Conservation (phyloP, 2,329 filamentous ascomycete genomes). For the Neoarthrinium moseri region DNA sequence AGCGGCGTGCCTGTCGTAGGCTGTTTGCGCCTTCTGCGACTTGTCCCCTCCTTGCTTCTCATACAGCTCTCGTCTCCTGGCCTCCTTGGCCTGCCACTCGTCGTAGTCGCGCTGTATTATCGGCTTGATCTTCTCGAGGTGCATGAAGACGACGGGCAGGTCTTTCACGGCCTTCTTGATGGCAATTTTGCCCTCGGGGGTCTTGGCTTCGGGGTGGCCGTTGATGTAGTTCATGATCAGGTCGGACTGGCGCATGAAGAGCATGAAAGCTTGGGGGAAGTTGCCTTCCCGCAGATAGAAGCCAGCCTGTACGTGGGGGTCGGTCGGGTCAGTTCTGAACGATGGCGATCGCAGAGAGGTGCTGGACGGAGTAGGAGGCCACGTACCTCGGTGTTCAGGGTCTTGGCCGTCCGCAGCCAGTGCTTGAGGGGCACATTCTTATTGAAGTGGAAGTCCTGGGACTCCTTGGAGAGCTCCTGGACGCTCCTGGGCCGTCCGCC, state of each 20-base stretch:
- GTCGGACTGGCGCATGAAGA: conserved; percentile 85
- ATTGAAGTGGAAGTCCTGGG: conserved; percentile 80
- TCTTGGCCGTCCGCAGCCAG: conserved; percentile 80
- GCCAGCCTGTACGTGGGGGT: conserved; percentile 62
- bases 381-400: conserved; percentile 74
- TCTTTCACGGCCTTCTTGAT: conserved; percentile 53
- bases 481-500: conserved; percentile 64
- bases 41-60: conserved; percentile 14
- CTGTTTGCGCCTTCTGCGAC: conserved; percentile 9
- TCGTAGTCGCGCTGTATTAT: conserved; percentile 70
- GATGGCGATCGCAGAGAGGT: too few relatives aligned
- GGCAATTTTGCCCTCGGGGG: conserved; percentile 61
- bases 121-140: conserved; percentile 78
- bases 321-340: conserved; percentile 19
- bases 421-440: conserved; percentile 71
- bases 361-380: background rate
- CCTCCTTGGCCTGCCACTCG: conserved; percentile 60
- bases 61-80: conserved; percentile 31
- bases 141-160: conserved; percentile 59
- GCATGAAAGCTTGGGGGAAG: conserved; percentile 82
- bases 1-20: conserved; percentile 48
- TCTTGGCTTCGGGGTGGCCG: conserved; percentile 70
- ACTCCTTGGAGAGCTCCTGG: conserved; percentile 73
- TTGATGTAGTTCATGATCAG: conserved; percentile 77
- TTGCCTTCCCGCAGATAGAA: conserved; percentile 87